phyloP scores from a whole-genome alignment of 176 grass and related monocot species.

The Avena insularis region DNA sequence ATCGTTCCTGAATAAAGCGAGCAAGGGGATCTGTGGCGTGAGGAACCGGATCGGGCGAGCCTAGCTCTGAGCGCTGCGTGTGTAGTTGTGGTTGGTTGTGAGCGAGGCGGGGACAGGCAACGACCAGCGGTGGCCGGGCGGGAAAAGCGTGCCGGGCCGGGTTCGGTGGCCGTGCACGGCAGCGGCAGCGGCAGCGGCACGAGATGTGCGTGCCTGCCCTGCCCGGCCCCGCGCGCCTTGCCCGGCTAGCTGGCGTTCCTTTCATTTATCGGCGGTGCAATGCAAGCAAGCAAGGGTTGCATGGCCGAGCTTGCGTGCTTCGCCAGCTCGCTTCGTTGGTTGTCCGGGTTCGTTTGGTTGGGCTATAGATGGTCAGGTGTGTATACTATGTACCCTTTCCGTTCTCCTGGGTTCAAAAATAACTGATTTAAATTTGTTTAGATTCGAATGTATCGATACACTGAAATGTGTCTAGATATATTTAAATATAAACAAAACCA shows the following conservation, averaged over 20 bases:
- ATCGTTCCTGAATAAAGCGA: neutral
- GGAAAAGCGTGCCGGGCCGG: neutral
- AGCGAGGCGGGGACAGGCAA: neutral
- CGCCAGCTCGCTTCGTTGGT: no score
- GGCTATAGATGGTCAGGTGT: no score
- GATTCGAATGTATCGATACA: no score
- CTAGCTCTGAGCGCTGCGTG: neutral
- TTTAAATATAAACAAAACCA: no score
- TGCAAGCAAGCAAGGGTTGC: no score
- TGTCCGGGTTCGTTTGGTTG: no score
- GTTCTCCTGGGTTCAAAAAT: no score
- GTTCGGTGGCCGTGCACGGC: neutral
- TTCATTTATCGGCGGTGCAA: neutral
- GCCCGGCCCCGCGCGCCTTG: neutral
- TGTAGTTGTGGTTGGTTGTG: neutral
- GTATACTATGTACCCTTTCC: no score
- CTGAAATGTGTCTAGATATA: no score
- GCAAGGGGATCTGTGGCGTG: neutral
- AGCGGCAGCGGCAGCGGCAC: neutral
- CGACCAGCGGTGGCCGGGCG: neutral
- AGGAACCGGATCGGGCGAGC: neutral
- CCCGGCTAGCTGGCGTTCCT: neutral
- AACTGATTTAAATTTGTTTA: no score
- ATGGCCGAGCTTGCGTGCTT: no score
- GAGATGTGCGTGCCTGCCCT: neutral